phyloP scores from a whole-genome alignment of 306 rosid genomes.

The Prosopis cineraria region DNA sequence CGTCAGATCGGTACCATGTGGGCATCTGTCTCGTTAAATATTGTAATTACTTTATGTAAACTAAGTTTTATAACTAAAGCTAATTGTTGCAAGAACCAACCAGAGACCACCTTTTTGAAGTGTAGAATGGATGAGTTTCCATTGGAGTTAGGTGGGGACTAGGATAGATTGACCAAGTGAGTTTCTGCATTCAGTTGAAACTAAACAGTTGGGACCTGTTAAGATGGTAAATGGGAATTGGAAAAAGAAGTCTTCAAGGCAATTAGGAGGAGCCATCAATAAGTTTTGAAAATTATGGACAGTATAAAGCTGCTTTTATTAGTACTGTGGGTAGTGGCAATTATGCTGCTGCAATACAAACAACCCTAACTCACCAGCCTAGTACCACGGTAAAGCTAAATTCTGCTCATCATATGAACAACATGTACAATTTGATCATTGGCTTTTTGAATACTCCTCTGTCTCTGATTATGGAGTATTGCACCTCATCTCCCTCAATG shows the following conservation, averaged over 20 bases:
- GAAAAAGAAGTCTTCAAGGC: not conserved
- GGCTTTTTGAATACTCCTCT: not conserved
- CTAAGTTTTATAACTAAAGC: not conserved
- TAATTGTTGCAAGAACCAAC: not conserved
- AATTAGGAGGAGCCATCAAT: not conserved
- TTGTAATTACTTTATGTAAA: not conserved
- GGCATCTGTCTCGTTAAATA: not conserved
- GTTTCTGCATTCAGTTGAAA: not conserved
- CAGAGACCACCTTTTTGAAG: not conserved
- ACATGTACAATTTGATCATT: not conserved
- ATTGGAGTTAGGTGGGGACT: not conserved
- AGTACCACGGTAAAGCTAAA: constrained; percentile 8
- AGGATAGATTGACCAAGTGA: not conserved
- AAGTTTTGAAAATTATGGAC: not conserved
- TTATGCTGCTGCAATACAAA: constrained; percentile 10
- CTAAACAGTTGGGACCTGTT: not conserved
- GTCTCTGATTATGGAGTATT: not conserved
- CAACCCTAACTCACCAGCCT: not conserved
- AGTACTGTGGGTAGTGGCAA: constrained; percentile 7
- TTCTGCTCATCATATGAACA: constrained; percentile 6
- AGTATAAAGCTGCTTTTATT: constrained; percentile 4
- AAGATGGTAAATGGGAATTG: not conserved
- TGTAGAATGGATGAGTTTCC: not conserved
- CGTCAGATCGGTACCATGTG: not conserved
- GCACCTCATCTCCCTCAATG: not conserved